These are phyloP conservation scores for Epithele typhae DNA, from an alignment of 768 basidiomycete genomes.

Conservation along the genomic window DNA sequence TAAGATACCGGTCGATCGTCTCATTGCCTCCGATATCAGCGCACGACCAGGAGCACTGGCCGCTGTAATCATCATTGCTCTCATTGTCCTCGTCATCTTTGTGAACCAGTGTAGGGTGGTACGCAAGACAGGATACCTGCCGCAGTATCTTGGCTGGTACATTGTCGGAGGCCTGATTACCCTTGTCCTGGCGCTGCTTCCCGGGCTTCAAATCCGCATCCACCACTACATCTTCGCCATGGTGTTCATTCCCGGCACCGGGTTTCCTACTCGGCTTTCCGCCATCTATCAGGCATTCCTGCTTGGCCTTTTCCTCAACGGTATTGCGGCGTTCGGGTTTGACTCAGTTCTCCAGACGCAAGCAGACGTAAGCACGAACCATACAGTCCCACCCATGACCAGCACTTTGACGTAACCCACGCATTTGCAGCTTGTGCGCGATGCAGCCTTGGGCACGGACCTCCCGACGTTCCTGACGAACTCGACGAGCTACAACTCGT, in stretches of 20 bases:
- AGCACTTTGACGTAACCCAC: constrained; percentile 4
- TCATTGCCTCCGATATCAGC: constrained; percentile 64
- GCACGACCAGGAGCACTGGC: constrained; percentile 64
- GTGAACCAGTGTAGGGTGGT: constrained; percentile 80
- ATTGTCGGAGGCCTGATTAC: constrained; percentile 59
- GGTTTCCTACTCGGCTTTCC: constrained; percentile 75
- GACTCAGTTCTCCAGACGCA: constrained; percentile 76
- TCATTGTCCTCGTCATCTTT: constrained; percentile 55
- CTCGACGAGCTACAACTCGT: constrained; percentile 58
- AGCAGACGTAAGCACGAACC: constrained; percentile 46
- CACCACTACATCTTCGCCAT: constrained; percentile 85
- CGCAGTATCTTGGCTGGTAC: constrained; percentile 74
- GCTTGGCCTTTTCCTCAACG: constrained; percentile 79
- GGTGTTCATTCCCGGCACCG: constrained; percentile 70
- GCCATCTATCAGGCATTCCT: constrained; percentile 80
- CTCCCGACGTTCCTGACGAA: constrained; percentile 74
- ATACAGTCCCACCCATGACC: background rate
- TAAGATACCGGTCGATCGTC: constrained; percentile 70
- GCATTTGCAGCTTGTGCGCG: constrained; percentile 57
- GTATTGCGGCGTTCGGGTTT: constrained; percentile 74
- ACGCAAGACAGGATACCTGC: constrained; percentile 80
- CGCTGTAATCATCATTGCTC: constrained; percentile 62
- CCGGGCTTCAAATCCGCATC: constrained; percentile 62
- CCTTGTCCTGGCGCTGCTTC: constrained; percentile 63
- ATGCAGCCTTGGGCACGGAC: constrained; percentile 64